Evolutionary conservation across 2,329 filamentous ascomycete genomes (phyloP), one percentile per base, ranked within the genome.

Genomic region (Exserohilum turcica): DNA sequence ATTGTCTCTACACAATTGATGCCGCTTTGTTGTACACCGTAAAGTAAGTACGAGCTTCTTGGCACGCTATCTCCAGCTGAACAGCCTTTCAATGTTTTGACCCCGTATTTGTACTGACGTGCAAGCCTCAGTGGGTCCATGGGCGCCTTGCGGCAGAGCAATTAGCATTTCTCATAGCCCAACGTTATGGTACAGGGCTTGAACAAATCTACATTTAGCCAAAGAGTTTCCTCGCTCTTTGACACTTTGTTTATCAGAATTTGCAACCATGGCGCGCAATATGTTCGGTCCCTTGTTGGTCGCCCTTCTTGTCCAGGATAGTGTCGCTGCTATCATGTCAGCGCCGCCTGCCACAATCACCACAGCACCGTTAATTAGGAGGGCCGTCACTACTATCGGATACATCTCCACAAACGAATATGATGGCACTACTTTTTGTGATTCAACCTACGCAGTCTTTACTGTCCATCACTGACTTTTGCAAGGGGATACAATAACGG

Each of bases 391-490:
- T 15, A 60, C 54, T 16, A 39, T 57, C 6, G 57, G 57, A 19
- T 60, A 55, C 7, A 42, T 52, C 6, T 57, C 54, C 9, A 52
- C 48, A 12, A 47, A 48, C 6, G 39, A 29, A 19, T 29, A 10
- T 31, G 43, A 39, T 46, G 52, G 54, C n/a, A 55, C 54, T 35
- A 60, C 57, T 36, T 37, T 54, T 5, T 59, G 57, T 59, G 43
- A 38, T 54, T 37, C 13, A 8, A 13, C 3, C 28, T 4, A 15
- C 9, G 6, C 6, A 15, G 18, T n/a, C 16, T 8, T n/a, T 6
- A n/a, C 29, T 16, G 7, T 19, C 15, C 18, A 0, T 37, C 28
- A 48, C 49, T 58, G 28, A 60, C 6, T 28, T 19, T 5, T 19
- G 6, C 24, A 19, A 60, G 57, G 52, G 52, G 54, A 50, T 18